A percentile compares a stretch with the other conserved stretches of the same genome.
Conservation (phyloP, 371 early-diverging fungal species). For the Mucor piriformis region DNA sequence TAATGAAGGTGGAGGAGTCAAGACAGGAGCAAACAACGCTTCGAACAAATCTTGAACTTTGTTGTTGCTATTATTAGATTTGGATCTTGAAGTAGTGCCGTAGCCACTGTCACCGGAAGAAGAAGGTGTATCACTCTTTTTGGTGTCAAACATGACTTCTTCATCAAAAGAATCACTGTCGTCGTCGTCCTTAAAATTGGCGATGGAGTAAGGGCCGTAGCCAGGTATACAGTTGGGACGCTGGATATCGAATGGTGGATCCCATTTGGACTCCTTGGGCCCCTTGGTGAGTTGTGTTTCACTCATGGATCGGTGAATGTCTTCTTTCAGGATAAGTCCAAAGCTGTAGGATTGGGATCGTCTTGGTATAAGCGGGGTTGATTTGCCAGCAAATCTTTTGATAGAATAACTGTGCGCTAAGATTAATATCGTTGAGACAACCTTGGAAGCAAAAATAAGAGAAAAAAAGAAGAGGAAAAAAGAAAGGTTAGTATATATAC, state of each 20-base stretch:
- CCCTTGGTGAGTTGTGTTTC: conserved; percentile 5
- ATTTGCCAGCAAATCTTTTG: conserved; percentile 10
- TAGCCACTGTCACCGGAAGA: conserved; percentile 33
- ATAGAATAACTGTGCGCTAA: conserved; percentile 18
- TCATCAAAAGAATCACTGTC: conserved; percentile 4
- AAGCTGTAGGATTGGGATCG: conserved; percentile 10
- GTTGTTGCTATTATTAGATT: conserved; percentile 4
- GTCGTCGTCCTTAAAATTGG: background rate
- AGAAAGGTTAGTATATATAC: background rate
- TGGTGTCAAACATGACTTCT: conserved; percentile 13
- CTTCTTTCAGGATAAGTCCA: background rate
- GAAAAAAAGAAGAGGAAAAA: background rate
- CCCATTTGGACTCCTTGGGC: background rate
- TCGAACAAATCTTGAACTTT: conserved; percentile 22
- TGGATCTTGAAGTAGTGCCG: conserved; percentile 10
- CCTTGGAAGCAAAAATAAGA: background rate
- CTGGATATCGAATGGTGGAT: conserved; percentile 20
- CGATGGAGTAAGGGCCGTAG: conserved; percentile 11
- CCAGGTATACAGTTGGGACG: conserved; percentile 25
- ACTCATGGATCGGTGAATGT: conserved; percentile 7
- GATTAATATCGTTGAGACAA: conserved; percentile 15
- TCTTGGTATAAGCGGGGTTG: background rate
- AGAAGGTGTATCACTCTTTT: conserved; percentile 20
- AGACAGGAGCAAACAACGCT: conserved; percentile 16
- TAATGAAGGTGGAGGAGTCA: conserved; percentile 10